A percentile compares a stretch with the other conserved stretches of the same genome.
phyloP scores from a whole-genome alignment of 1,284 basidiomycete genomes.

The Trametes versicolor region DNA sequence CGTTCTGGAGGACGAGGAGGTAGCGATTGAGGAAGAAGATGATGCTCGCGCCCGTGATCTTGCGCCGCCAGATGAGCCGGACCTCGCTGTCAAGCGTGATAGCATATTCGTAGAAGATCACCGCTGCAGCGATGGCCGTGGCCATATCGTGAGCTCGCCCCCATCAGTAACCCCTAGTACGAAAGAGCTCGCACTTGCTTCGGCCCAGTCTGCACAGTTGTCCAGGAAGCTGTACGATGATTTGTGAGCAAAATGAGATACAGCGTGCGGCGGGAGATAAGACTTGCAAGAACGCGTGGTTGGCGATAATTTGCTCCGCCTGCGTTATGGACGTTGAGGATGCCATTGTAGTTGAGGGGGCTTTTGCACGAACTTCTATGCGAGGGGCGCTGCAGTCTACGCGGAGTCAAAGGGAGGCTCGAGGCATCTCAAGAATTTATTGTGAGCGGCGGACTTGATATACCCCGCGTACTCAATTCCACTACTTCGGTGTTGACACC shows the following conservation, averaged over 20 bases:
- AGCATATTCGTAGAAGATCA: constrained; percentile 17
- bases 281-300: constrained; percentile 15
- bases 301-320: constrained; percentile 9
- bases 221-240: constrained; percentile 8
- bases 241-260: neutral
- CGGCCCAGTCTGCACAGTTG: constrained; percentile 3
- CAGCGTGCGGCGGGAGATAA: no score
- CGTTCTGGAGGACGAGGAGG: constrained; percentile 10
- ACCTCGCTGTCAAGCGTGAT: constrained; percentile 17
- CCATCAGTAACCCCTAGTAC: neutral
- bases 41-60: constrained; percentile 15
- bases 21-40: constrained; percentile 17
- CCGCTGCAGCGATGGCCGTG: neutral
- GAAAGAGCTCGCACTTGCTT: neutral
- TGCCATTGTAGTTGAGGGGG: neutral
- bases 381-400: no score
- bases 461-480: no score
- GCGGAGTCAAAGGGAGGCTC: no score
- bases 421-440: no score
- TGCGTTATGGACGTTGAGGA: neutral
- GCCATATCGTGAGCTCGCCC: neutral
- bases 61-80: constrained; percentile 16
- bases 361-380: neutral
- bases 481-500: no score
- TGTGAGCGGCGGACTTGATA: no score